Conservation (phyloP, 2,329 filamentous ascomycete genomes). For the Alternaria sp. region DNA sequence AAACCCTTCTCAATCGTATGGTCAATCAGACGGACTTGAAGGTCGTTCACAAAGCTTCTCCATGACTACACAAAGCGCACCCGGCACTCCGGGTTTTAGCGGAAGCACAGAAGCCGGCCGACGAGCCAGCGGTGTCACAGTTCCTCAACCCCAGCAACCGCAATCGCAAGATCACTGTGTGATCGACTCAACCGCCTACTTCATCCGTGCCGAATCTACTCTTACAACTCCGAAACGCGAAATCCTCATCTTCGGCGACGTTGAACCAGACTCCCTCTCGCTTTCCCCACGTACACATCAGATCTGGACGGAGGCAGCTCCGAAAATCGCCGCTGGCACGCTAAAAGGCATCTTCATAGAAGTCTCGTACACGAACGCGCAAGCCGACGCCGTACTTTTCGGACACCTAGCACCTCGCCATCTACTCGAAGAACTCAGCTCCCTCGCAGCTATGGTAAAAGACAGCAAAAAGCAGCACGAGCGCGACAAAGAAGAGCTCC, state of each 20-base stretch:
- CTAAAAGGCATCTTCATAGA: slow-evolving; percentile 90
- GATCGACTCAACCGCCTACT: slow-evolving; percentile 90
- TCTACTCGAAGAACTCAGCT: slow-evolving; percentile 77
- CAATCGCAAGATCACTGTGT: slow-evolving; percentile 60
- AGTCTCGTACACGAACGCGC: slow-evolving; percentile 87
- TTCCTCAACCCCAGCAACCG: slow-evolving; percentile 27
- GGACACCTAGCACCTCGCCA: slow-evolving; percentile 88
- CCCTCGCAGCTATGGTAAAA: slow-evolving; percentile 74
- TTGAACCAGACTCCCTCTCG: slow-evolving; percentile 89
- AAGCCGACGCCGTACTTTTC: slow-evolving; percentile 78
- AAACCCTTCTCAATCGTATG: slow-evolving; percentile 27
- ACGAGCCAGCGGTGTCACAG: slow-evolving; percentile 18
- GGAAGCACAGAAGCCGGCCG: slow-evolving; percentile 26
- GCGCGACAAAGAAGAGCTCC: slow-evolving; percentile 36
- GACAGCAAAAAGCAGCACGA: slow-evolving; percentile 51
- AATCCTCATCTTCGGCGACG: slow-evolving; percentile 92
- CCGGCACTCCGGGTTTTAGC: slow-evolving; percentile 44
- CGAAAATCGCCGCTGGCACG: slow-evolving; percentile 75
- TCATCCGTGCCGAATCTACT: slow-evolving; percentile 74
- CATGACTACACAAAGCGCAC: slow-evolving; percentile 39
- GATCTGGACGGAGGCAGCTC: slow-evolving; percentile 88
- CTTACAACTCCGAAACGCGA: slow-evolving; percentile 58
- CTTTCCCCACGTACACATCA: slow-evolving; percentile 78
- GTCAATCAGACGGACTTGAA: slow-evolving; percentile 29
- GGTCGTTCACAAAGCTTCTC: slow-evolving; percentile 46